These are phyloP conservation scores for Aphanomyces astaci DNA, from an alignment of 352 stramenopile species.

Conservation along the genomic window DNA sequence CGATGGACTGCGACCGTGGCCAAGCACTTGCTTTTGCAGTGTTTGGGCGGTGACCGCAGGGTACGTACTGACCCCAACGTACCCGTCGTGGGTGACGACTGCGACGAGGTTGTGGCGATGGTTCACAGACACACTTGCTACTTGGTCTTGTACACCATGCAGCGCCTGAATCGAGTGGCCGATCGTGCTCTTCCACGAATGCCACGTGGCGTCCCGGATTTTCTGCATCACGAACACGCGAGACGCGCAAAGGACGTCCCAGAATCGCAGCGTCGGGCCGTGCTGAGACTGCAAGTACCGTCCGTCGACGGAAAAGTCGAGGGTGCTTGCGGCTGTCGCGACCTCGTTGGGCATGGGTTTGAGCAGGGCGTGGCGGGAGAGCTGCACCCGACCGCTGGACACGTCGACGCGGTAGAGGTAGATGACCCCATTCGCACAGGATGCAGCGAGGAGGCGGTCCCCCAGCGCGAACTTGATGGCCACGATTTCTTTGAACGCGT, in stretches of 20 bases:
- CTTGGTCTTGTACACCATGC: not conserved
- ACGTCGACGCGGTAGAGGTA: constrained; percentile 61
- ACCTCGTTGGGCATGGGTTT: constrained; percentile 34
- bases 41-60: not conserved
- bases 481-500: not conserved
- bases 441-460: constrained; percentile 37
- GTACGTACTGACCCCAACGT: constrained; percentile 22
- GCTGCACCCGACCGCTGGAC: constrained; percentile 13
- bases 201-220: constrained; percentile 46
- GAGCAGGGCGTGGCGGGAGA: constrained; percentile 50
- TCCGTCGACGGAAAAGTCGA: constrained; percentile 65
- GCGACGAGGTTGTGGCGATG: constrained; percentile 20
- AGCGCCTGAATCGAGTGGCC: constrained; percentile 37
- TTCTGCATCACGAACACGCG: constrained; percentile 38
- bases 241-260: constrained; percentile 49
- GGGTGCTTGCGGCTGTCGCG: constrained; percentile 27
- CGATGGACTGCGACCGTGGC: constrained; percentile 7
- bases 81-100: constrained; percentile 22
- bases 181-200: constrained; percentile 40
- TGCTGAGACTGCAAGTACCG: constrained; percentile 53
- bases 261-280: constrained; percentile 34
- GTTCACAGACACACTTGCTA: constrained; percentile 17
- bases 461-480: constrained; percentile 9
- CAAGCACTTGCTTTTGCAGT: constrained; percentile 12
- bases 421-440: constrained; percentile 51